Base-by-base conservation (phyloP, 1,139 yeast genomes). In the Pichia kudriavzevii region DNA sequence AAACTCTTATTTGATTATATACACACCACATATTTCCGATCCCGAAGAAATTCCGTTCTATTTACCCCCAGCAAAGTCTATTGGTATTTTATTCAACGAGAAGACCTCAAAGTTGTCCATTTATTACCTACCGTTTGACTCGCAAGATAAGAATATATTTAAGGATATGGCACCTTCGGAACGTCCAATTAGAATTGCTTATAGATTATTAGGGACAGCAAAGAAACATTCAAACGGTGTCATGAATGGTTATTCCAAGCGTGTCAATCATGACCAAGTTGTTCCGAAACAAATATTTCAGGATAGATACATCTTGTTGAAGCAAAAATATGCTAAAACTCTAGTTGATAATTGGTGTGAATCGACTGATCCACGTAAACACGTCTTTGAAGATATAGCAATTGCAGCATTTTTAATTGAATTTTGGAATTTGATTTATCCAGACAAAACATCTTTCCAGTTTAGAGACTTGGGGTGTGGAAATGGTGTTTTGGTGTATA, bases 381-480 rank as follows among this genome's bases (percentile, higher is more conserved):
- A 91, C 59, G 97, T 88, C 0, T 91, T 88, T 61, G 98, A 91
- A 62, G 98, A 91, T 55, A 70, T 91, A 38, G 94, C 95, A 2
- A 88, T 91, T 47, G 97, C 97, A 0, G 95, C 97, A 0, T 91
- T 88, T 49, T 64, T 91, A 40, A 81, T 88, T n/a, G 95, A 84
- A 55, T 67, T 84, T 26, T 88, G 97, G 97, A 62, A 61, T 7
- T 63, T 68, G 30, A 72, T 73, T 39, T 82, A 79, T 46, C 56
- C 55, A n/a, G 53, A 60, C 24, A 63, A 64, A 22, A 52, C 60
- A 3, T 62, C 62, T 12, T 75, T 84, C 53, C 77, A 79, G 46
- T 88, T 88, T 53, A 69, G 93, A 42, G 98, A 91, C 56, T 58
- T 88, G 38, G 98, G 98, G 0, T 91, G 98, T 61, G 98, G 98